phyloP scores from a whole-genome alignment of 1,139 yeast species.

The Pichia sp. region DNA sequence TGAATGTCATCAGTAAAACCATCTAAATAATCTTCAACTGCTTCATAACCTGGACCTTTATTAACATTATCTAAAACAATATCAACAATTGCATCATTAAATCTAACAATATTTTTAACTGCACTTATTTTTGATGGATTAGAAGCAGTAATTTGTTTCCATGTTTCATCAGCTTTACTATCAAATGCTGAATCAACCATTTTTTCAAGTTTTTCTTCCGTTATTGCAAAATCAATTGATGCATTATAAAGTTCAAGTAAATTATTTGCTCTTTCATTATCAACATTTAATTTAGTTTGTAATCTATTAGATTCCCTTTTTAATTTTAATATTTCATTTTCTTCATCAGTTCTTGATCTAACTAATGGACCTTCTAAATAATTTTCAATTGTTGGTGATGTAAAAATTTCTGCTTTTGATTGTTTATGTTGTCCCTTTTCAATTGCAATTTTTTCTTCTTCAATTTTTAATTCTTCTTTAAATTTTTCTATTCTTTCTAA shows the following conservation, averaged over 20 bases:
- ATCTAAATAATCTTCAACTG: slow-evolving; percentile 34
- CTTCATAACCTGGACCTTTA: slow-evolving; percentile 33
- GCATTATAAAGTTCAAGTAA: slow-evolving; percentile 70
- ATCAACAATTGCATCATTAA: slow-evolving; percentile 34
- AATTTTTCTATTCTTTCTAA: slow-evolving; percentile 36
- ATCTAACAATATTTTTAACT: slow-evolving; percentile 21
- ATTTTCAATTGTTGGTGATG: slow-evolving; percentile 75
- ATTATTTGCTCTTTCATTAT: slow-evolving; percentile 45
- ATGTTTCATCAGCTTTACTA: slow-evolving; percentile 18
- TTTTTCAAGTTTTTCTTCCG: slow-evolving; percentile 54
- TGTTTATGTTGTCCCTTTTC: slow-evolving; percentile 32
- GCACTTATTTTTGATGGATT: slow-evolving; percentile 20
- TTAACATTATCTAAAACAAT: slow-evolving; percentile 25
- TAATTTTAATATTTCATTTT: slow-evolving; percentile 42
- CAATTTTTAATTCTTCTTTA: slow-evolving; percentile 29
- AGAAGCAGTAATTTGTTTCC: slow-evolving; percentile 15
- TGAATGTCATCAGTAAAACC: slow-evolving; percentile 24
- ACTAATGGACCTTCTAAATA: slow-evolving; percentile 64
- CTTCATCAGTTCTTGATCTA: slow-evolving; percentile 66
- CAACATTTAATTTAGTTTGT: slow-evolving; percentile 36
- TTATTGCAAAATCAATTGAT: slow-evolving; percentile 57
- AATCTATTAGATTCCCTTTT: slow-evolving; percentile 51
- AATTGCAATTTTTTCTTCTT: slow-evolving; percentile 31
- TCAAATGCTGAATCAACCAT: slow-evolving; percentile 52
- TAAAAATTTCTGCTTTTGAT: slow-evolving; percentile 53